Base-by-base conservation (phyloP, 805 yeast species). In the Candida khao-thaluensis region DNA sequence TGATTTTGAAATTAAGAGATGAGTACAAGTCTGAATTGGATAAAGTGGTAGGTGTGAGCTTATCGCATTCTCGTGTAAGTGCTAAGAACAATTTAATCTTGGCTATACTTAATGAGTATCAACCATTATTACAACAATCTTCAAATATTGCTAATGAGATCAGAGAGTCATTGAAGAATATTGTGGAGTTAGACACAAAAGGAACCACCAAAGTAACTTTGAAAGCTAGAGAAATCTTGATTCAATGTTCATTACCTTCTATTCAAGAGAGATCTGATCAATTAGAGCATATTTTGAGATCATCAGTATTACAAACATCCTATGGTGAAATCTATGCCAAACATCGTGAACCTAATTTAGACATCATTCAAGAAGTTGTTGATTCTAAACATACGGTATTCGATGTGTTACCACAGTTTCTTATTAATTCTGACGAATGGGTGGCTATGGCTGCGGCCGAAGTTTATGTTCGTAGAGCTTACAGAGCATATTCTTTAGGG, bases 391-490 rank as follows among this genome's bases (percentile, higher is more conserved):
- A 87, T 68, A 87, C 91, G 43, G 97, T 93, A 14, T 93, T 91
- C 61, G 99, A 93, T 60, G 98, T 95, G 26, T 76, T 93, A 61
- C 77, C 95, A 31, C 97, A 88, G 66, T 93, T 93, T 68, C 79
- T 93, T 66, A 79, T 76, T 40, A 85, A 87, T 52, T 56, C 75
- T 9, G 97, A 95, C 56, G 85, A 84, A 34, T 86, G 87, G 74
- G 91, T 93, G 44, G 85, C 91, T 3, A 78, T 91, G 49, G 98
- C 99, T 25, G 98, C 99, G 25, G 88, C 95, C 32, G 97, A 93
- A 66, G 95, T 93, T 43, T 93, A 93, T 64, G 82, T 90, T 44
- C 84, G 98, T 63, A 84, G 99, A 63, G 95, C 98, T 31, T 93
- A 90, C 72, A 81, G 98, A 57, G 98, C 98, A 26, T 93, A 95